Percentiles rank a stretch among this genome's conserved stretches.
Conservation (phyloP, 257 asterid genomes). For the Sherardia arvensis region DNA sequence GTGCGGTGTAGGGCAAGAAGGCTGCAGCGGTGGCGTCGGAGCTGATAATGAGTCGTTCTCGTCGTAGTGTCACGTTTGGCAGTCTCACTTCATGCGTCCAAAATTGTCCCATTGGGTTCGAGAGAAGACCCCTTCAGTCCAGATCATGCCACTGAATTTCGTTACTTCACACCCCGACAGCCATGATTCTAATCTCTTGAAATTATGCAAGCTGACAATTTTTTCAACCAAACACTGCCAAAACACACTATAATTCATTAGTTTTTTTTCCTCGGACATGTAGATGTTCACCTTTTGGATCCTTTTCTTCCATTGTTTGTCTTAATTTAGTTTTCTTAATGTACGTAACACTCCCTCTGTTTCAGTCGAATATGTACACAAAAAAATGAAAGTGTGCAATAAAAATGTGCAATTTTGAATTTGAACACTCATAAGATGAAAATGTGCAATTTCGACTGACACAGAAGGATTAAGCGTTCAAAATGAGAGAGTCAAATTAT, state of each 20-base stretch:
- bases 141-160: conserved; percentile 12
- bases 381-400: too few species aligned
- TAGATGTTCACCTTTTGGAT: not conserved
- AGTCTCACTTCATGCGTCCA: conserved; percentile 3
- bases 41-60: conserved; percentile 3
- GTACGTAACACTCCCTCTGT: too few species aligned
- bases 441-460: too few species aligned
- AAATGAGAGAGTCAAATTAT: not conserved
- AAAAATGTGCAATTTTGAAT: too few species aligned
- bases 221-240: not conserved
- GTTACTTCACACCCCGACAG: conserved; percentile 6
- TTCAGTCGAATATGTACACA: too few species aligned
- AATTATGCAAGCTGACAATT: not conserved
- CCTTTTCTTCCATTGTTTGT: not conserved
- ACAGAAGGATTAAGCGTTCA: too few species aligned
- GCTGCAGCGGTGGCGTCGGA: not conserved
- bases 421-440: too few species aligned
- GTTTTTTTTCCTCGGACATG: conserved; percentile 1
- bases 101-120: conserved; percentile 5
- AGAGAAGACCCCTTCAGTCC: not conserved
- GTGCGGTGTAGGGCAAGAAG: conserved; percentile 1
- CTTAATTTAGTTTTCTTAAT: too few species aligned
- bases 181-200: not conserved
- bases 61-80: conserved; percentile 1
- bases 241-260: not conserved